Evolutionary conservation across 176 grass and related monocot species (phyloP), one percentile per base, ranked within the genome.

Genomic region (Avena eriantha): DNA sequence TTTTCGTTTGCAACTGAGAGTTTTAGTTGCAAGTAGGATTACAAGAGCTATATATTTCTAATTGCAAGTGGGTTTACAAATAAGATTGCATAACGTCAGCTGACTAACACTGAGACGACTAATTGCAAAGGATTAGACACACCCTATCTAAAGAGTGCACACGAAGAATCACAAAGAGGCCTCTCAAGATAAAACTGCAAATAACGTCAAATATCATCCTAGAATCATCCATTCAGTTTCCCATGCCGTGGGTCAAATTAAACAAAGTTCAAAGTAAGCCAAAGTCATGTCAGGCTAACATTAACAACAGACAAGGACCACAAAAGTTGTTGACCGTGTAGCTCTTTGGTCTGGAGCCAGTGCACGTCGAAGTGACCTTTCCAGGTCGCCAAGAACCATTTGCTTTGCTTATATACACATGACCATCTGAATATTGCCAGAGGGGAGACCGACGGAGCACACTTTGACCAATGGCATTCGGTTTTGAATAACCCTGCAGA

Each of bases 301-400:
- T 12, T 49, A 49, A 49, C 10, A 49, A 49, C 10, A 49, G 7
- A 10, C 10, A 49, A 12, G 47, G 47, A 49, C 29, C 47, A 49
- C 47, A 29, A 10, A 49, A 49, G 47, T 49, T 49, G 47, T 49
- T 49, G 10, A 12, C 7, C n/a, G 72, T 67, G 3, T 0, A 45
- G 33, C 66, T 46, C 29, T 73, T 73, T 55, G 68, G 82, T 80
- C 80, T 69, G 13, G 10, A 69, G 72, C 24, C 68, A 75, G 46
- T 46, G 58, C 16, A 53, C 13, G 50, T 80, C 57, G 16, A 80
- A 12, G 82, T 85, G 87, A 48, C 82, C 57, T 23, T 80, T 68
- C 24, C 23, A 35, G 81, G 35, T 35, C 31, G 34, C 56, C 35
- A 80, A 85, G 46, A 35, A 80, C 22, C 57, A 39, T 47, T 5